Percentiles rank a stretch among this genome's conserved stretches.
These are phyloP conservation scores for Talaromyces wortmannii DNA, from an alignment of 495 filamentous ascomycete species.

Conservation along the genomic window DNA sequence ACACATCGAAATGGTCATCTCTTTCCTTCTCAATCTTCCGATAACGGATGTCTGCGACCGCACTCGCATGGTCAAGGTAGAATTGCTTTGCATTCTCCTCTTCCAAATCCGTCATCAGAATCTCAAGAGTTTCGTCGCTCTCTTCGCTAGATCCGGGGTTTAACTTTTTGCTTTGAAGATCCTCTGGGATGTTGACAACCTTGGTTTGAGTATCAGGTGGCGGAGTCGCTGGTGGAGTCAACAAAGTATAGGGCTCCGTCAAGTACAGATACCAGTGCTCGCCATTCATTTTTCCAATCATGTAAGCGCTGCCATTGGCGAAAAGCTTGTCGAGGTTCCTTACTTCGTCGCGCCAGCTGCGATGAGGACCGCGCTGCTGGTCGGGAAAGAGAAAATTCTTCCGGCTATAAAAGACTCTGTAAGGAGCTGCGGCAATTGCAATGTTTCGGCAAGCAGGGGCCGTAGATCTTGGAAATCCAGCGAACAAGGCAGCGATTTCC, in stretches of 20 bases:
- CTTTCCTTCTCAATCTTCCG: slow-evolving; percentile 39
- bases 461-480: slow-evolving; percentile 70
- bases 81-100: slow-evolving; percentile 91
- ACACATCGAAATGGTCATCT: slow-evolving; percentile 67
- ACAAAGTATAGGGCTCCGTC: slow-evolving; percentile 71
- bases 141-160: slow-evolving; percentile 15
- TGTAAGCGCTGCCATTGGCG: slow-evolving; percentile 90
- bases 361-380: slow-evolving; percentile 87
- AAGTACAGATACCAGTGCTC: slow-evolving; percentile 99
- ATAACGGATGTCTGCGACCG: slow-evolving; percentile 75
- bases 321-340: slow-evolving; percentile 85
- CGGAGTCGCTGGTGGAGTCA: slow-evolving; percentile 84
- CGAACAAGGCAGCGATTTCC: slow-evolving; percentile 80
- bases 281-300: slow-evolving; percentile 99
- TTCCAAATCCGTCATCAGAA: slow-evolving; percentile 97
- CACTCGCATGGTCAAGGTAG: slow-evolving; percentile 88
- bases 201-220: slow-evolving; percentile 54
- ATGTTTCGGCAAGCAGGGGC: slow-evolving; percentile 47
- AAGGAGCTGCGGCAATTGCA: slow-evolving; percentile 71
- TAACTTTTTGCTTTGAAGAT: slow-evolving; percentile 16
- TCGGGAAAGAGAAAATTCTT: slow-evolving; percentile 98
- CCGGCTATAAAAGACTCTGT: slow-evolving; percentile 96
- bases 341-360: slow-evolving; percentile 97
- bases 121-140: slow-evolving; percentile 88
- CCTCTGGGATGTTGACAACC: slow-evolving; percentile 45